phyloP scores from a whole-genome alignment of 2,329 filamentous ascomycete genomes.

The Alternaria viburni region DNA sequence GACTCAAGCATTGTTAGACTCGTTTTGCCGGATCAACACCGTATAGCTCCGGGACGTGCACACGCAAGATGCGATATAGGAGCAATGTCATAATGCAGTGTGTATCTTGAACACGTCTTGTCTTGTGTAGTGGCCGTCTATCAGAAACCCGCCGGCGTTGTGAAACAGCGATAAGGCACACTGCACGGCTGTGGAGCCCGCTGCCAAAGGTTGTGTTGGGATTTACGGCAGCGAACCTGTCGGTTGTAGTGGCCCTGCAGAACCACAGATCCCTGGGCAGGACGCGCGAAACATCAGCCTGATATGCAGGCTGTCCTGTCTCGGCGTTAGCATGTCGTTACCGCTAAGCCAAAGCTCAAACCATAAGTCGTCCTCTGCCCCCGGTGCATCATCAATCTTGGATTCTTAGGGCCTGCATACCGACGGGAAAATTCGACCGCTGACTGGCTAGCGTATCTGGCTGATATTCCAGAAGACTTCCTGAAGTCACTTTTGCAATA shows the following conservation, averaged over 20 bases:
- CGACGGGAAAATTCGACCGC: slow-evolving; percentile 12
- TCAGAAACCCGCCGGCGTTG: slow-evolving; percentile 32
- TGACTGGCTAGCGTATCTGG: slow-evolving; percentile 29
- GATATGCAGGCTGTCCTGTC: slow-evolving; percentile 38
- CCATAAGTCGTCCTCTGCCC: slow-evolving; percentile 19
- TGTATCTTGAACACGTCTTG: slow-evolving; percentile 19
- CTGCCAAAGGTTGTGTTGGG: slow-evolving; percentile 23
- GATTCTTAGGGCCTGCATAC: slow-evolving; percentile 12
- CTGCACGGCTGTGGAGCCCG: slow-evolving; percentile 28
- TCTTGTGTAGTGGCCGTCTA: slow-evolving; percentile 31
- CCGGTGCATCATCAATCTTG: slow-evolving; percentile 20
- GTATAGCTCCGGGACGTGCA: slow-evolving; percentile 32
- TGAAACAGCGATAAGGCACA: slow-evolving; percentile 50
- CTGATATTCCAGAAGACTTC: slow-evolving; percentile 23
- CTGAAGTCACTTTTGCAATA: slow-evolving; percentile 24
- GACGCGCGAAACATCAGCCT: slow-evolving; percentile 39
- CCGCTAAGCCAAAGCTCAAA: slow-evolving; percentile 19
- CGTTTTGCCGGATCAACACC: slow-evolving; percentile 42
- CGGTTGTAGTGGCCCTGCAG: slow-evolving; percentile 30
- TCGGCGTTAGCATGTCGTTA: slow-evolving; percentile 27
- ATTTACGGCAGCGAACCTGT: slow-evolving; percentile 30
- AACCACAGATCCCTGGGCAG: slow-evolving; percentile 30
- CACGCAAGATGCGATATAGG: slow-evolving; percentile 22
- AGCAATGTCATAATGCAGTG: slow-evolving; percentile 32
- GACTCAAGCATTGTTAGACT: slow-evolving; percentile 25